Base-by-base conservation (phyloP, 1,284 basidiomycete species). In the Cryptococcus sp. region DNA sequence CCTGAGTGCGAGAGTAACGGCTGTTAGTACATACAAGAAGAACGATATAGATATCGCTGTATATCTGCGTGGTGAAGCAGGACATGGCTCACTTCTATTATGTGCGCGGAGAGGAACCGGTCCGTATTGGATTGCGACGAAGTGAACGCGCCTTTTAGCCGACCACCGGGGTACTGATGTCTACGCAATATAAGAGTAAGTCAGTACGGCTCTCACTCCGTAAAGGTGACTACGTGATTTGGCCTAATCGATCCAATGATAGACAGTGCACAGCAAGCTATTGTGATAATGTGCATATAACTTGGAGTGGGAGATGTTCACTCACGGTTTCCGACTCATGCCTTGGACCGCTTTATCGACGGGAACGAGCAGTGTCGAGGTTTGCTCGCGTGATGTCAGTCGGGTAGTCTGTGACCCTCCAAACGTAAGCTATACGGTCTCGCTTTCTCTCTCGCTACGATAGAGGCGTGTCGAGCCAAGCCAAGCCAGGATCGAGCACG, bases 321-420 rank as follows among this genome's bases (percentile, higher is more conserved):
- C 73, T 61, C 53, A 76, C 73, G 77, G 77, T 57, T 78, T 79
- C 23, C 64, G 61, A 7, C 70, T 57, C 27, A 78, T 54, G 10
- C 63, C 61, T 55, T 76, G 67, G 52, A 79, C 70, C 0, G 74
- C 75, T 39, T 66, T 64, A 54, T 79, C 75, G 35, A 73, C 54
- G 3, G 77, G 77, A 0, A 79, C 77, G 25, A 79, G 60, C 27
- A 79, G 55, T 0, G 77, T 79, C 17, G 72, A 74, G 25, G 60
- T 50, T 38, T 66, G 65, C 22, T 58, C 55, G 20, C 48, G 58
- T 1, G 61, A 61, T 8, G 50, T 52, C 16, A 70, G 52, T 51
- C 64, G 58, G 11, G 50, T 48, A 5, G 62, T 70, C 64, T 70
- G 43, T 4, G 4, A 30, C 10, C 4, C 10, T 4, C 10, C 27